phyloP scores from a whole-genome alignment of 2,329 filamentous ascomycete species.

The Nemania serpens region DNA sequence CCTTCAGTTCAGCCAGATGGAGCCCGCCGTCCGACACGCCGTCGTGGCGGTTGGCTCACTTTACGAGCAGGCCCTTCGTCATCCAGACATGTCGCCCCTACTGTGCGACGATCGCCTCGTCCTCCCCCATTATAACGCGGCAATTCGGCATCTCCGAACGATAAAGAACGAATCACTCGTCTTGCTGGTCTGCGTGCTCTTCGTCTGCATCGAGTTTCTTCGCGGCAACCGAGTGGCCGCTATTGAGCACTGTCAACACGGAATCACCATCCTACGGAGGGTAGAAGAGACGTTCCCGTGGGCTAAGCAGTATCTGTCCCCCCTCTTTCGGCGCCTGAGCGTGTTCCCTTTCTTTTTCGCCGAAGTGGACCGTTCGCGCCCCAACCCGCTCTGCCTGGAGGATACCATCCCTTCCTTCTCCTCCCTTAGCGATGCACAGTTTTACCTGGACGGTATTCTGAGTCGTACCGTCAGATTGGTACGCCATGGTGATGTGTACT shows the following conservation, averaged over 20 bases:
- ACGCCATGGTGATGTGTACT: conserved; percentile 37
- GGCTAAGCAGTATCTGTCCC: conserved; percentile 41
- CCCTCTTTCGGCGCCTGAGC: conserved; percentile 46
- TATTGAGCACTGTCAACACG: conserved; percentile 46
- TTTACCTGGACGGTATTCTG: conserved; percentile 39
- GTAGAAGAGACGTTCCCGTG: conserved; percentile 36
- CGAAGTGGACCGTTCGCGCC: conserved; percentile 21
- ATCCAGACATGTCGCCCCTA: conserved; percentile 12
- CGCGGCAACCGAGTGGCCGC: conserved; percentile 44
- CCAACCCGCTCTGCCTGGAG: conserved; percentile 33
- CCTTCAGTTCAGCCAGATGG: conserved; percentile 44
- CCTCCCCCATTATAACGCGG: conserved; percentile 48
- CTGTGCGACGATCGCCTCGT: conserved; percentile 40
- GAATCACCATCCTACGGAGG: conserved; percentile 44
- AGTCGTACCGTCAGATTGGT: conserved; percentile 40
- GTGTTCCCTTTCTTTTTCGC: conserved; percentile 48
- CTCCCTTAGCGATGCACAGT: conserved; percentile 38
- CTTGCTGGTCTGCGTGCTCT: conserved; percentile 48
- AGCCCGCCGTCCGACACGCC: conserved; percentile 46
- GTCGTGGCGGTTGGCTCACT: conserved; percentile 48
- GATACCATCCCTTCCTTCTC: conserved; percentile 32
- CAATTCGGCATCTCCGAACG: conserved; percentile 43
- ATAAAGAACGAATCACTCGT: conserved; percentile 43
- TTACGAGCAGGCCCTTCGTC: conserved; percentile 41
- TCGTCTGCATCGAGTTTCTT: conserved; percentile 51